phyloP scores from a whole-genome alignment of 352 stramenopile species.

The Pythium guiyangense region DNA sequence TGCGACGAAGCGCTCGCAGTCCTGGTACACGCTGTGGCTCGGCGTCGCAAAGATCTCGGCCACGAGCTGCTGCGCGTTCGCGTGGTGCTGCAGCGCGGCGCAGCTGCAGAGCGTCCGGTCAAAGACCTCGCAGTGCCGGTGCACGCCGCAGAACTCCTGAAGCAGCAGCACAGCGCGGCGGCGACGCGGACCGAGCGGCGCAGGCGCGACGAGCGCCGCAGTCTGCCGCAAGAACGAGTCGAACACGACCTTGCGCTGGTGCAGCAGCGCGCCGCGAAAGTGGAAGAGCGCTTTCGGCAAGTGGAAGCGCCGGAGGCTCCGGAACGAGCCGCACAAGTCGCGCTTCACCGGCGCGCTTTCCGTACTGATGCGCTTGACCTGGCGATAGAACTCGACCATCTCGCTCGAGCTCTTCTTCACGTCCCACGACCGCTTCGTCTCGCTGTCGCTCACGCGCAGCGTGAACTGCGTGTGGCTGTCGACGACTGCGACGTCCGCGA shows the following conservation, averaged over 20 bases:
- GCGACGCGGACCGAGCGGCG: slow-evolving; percentile 46
- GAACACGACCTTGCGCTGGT: slow-evolving; percentile 58
- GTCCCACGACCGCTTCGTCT: slow-evolving; percentile 56
- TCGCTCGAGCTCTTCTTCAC: slow-evolving; percentile 55
- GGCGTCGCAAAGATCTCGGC: slow-evolving; percentile 33
- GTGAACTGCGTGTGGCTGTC: slow-evolving; percentile 30
- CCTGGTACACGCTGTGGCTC: slow-evolving; percentile 23
- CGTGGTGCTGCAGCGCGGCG: slow-evolving; percentile 28
- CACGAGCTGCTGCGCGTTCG: slow-evolving; percentile 40
- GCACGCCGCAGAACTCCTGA: slow-evolving; percentile 55
- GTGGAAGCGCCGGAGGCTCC: slow-evolving; percentile 35
- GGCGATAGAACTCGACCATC: slow-evolving; percentile 54
- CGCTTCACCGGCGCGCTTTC: slow-evolving; percentile 48
- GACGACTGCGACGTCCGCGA: slow-evolving; percentile 33
- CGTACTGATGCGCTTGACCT: slow-evolving; percentile 49
- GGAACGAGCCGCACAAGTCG: slow-evolving; percentile 50
- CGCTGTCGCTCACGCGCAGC: slow-evolving; percentile 43
- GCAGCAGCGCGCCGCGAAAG: slow-evolving; percentile 41
- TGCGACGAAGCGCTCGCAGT: slow-evolving; percentile 33
- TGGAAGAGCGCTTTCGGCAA: slow-evolving; percentile 54
- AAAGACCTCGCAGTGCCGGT: slow-evolving; percentile 36
- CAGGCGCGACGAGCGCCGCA: slow-evolving; percentile 46
- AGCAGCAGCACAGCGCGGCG: slow-evolving; percentile 44
- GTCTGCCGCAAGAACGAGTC: slow-evolving; percentile 69
- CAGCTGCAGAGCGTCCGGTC: slow-evolving; percentile 36